These are phyloP conservation scores for Lotus japonicus DNA, from an alignment of 306 rosid species.

Conservation along the genomic window DNA sequence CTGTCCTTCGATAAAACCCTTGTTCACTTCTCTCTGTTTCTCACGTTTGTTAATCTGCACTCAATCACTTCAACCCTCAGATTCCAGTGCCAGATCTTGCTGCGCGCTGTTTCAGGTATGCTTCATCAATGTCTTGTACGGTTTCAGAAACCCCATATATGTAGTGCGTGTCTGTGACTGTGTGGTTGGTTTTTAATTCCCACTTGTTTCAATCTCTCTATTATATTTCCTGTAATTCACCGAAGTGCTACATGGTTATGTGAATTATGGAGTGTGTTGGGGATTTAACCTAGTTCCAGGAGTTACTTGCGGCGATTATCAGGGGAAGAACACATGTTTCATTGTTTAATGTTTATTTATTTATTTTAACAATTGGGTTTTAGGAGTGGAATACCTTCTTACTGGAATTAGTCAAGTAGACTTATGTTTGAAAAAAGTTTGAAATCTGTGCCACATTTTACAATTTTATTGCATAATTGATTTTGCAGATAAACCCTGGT, in stretches of 20 bases:
- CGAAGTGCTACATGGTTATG: conserved; percentile 11
- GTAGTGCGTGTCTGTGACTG: not conserved
- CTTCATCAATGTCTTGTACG: not conserved
- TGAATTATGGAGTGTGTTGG: conserved; percentile 2
- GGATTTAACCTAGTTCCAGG: not conserved
- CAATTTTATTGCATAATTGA: too few species aligned
- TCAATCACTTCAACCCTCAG: not conserved
- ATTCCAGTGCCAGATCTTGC: conserved; percentile 56
- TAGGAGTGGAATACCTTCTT: not conserved
- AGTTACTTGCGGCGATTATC: conserved; percentile 26
- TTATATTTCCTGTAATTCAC: not conserved
- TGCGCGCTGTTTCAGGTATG: conserved; percentile 27
- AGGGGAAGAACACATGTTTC: conserved; percentile 33
- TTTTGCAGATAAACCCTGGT: not conserved
- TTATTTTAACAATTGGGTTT: conserved; percentile 6
- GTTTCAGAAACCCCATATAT: not conserved
- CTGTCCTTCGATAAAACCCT: not conserved
- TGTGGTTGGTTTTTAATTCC: not conserved
- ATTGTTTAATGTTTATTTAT: conserved; percentile 25
- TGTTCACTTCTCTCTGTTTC: not conserved
- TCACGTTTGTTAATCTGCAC: not conserved
- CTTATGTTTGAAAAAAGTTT: not conserved
- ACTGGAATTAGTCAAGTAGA: not conserved
- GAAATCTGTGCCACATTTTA: not conserved
- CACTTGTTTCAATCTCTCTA: not conserved